Percentiles rank a stretch among this genome's conserved stretches.
These are phyloP conservation scores for Annulohypoxylon moriforme DNA, from an alignment of 495 filamentous ascomycete genomes.

Conservation along the genomic window DNA sequence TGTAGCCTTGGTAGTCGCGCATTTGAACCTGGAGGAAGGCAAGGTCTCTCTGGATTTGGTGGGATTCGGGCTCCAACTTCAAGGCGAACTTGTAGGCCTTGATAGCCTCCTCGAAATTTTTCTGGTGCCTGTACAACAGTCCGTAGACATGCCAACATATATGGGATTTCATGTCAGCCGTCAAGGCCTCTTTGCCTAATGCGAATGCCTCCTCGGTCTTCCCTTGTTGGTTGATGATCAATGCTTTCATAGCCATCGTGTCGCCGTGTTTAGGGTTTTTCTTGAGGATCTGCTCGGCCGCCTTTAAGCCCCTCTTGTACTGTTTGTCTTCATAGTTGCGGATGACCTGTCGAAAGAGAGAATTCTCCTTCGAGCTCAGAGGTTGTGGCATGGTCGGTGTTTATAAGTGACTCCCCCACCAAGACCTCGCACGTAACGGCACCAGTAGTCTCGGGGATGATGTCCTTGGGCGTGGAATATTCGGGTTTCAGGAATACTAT, in stretches of 20 bases:
- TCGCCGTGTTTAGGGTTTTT: slow-evolving; percentile 97
- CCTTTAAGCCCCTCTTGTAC: slow-evolving; percentile 96
- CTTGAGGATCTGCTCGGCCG: slow-evolving; percentile 91
- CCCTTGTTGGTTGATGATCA: slow-evolving; percentile 92
- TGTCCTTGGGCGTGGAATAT: slow-evolving; percentile 4
- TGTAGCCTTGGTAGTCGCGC: slow-evolving; percentile 93
- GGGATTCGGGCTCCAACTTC: slow-evolving; percentile 89
- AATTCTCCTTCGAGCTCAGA: slow-evolving; percentile 87
- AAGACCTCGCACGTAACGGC: neutral
- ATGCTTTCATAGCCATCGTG: slow-evolving; percentile 97
- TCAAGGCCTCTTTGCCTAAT: slow-evolving; percentile 89
- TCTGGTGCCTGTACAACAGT: slow-evolving; percentile 88
- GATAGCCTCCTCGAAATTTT: slow-evolving; percentile 98
- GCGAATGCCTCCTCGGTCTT: slow-evolving; percentile 93
- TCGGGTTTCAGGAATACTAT: slow-evolving; percentile 1
- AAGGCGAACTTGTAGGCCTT: slow-evolving; percentile 98
- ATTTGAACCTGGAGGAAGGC: slow-evolving; percentile 95
- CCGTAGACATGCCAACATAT: slow-evolving; percentile 99
- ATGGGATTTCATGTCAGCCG: slow-evolving; percentile 97
- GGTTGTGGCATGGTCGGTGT: slow-evolving; percentile 75
- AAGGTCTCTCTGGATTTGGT: slow-evolving; percentile 93
- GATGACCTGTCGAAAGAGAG: slow-evolving; percentile 93
- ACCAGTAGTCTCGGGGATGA: neutral
- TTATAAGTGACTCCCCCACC: slow-evolving; percentile 26
- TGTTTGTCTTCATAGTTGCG: slow-evolving; percentile 98